Conservation (phyloP, 1,139 yeast species). For the Pichia sp. region DNA sequence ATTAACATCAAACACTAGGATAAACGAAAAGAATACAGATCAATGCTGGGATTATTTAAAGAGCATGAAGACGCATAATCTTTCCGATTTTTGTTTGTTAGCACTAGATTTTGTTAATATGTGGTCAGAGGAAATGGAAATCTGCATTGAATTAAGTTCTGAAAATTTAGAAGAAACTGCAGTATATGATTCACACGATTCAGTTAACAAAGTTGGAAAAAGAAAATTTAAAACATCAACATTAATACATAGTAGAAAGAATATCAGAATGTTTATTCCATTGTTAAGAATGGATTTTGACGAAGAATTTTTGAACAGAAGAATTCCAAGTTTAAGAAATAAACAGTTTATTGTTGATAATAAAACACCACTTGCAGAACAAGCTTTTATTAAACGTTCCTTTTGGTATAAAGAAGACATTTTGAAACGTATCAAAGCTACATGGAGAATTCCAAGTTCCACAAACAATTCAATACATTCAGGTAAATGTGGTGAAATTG, state of each 20-base stretch:
- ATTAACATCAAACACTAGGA: slow-evolving; percentile 28
- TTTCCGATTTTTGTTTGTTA: slow-evolving; percentile 53
- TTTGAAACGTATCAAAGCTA: slow-evolving; percentile 51
- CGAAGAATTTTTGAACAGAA: slow-evolving; percentile 38
- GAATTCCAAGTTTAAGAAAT: slow-evolving; percentile 70
- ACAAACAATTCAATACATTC: slow-evolving; percentile 19
- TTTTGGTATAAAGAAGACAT: slow-evolving; percentile 79
- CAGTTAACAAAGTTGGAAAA: slow-evolving; percentile 15
- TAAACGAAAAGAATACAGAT: slow-evolving; percentile 24
- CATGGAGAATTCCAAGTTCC: slow-evolving; percentile 44
- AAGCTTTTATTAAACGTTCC: slow-evolving; percentile 44
- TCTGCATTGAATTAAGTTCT: slow-evolving; percentile 17
- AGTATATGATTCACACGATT: slow-evolving; percentile 20
- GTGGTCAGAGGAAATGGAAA: slow-evolving; percentile 47
- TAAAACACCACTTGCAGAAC: slow-evolving; percentile 48
- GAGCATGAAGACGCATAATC: slow-evolving; percentile 27
- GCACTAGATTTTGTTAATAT: slow-evolving; percentile 65
- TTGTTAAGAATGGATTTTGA: slow-evolving; percentile 46
- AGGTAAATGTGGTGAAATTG: slow-evolving; percentile 50
- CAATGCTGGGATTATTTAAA: slow-evolving; percentile 29
- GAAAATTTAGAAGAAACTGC: slow-evolving; percentile 16
- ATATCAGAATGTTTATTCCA: slow-evolving; percentile 64
- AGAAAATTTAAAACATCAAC: slow-evolving; percentile 32
- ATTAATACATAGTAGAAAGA: slow-evolving; percentile 23
- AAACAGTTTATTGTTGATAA: slow-evolving; percentile 69